Base-by-base conservation (phyloP, 495 filamentous ascomycete species). In the Oleoguttula mirabilis region DNA sequence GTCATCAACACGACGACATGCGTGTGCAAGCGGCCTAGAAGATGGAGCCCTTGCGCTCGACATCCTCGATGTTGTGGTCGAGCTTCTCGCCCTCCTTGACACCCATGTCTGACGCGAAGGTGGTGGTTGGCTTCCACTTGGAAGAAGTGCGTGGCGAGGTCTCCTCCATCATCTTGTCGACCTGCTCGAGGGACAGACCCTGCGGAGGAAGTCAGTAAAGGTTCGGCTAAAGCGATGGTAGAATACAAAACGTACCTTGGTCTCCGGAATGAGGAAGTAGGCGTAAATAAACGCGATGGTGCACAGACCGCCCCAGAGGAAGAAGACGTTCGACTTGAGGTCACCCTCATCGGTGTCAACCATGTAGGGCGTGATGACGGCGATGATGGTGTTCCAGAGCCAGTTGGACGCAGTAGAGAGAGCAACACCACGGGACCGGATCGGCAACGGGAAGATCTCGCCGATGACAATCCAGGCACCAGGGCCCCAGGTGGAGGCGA, bases 121-220 rank as follows among this genome's bases (percentile, higher is more conserved):
- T 88, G 39, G 64, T 65, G 56, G 73, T 72, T 23, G 83, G 82
- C 55, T 67, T 68, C 83, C 83, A 88, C 57, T 72, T 75, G 58
- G 67, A 56, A 39, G 80, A 84, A 16, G 74, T 82, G 25, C 78
- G 64, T 15, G 83, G 78, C 1, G 70, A 82, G 10, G 73, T 73
- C 67, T 88, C 82, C 63, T 86, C 84, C 69, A 90, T 74, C 84
- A 88, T 86, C 66, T 75, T 75, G 68, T 92, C 84, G 56, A 92
- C 80, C 60, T 92, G 83, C 68, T 92, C 84, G 37, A 88, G 81
- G 15, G 81, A 78, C n/a, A 92, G 70, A 48, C 84, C 84, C 75
- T 52, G 24, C n/a, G 47, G 27, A 21, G 1, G 2, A 6, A 7
- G 43, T 51, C 21, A 51, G 48, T 20, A 51, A 30, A 12, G 21